Evolutionary conservation across 73 alveolate species (phyloP).

Genomic region (Tetrahymena thermophila): DNA sequence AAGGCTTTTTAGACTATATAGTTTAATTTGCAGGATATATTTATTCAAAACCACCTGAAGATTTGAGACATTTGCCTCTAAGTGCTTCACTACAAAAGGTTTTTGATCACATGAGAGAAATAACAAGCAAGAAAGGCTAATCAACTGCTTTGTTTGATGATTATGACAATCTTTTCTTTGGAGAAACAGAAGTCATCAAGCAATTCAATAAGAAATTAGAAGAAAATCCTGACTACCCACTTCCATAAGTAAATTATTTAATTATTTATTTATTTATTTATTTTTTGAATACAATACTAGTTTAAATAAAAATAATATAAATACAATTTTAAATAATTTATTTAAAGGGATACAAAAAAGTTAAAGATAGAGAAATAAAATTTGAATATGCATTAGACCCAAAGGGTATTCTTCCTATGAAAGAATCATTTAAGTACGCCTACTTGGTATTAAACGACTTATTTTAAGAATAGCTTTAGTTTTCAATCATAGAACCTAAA

Average conservation of each 20-base stretch:
- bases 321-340: too few species aligned
- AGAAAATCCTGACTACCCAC: conserved; percentile 49
- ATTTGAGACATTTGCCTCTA: conserved; percentile 19
- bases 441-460: neutral
- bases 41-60: conserved; percentile 11
- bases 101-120: conserved; percentile 33
- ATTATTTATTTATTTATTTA: neutral
- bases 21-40: conserved; percentile 15
- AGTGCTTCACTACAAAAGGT: conserved; percentile 15
- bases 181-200: conserved; percentile 54
- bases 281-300: neutral
- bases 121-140: conserved; percentile 37
- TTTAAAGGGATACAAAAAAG: neutral
- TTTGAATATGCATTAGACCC: neutral
- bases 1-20: conserved; percentile 9
- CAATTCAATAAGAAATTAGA: conserved; percentile 56
- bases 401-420: neutral
- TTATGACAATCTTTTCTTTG: conserved; percentile 54
- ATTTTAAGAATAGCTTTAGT: neutral
- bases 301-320: too few species aligned
- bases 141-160: conserved; percentile 49
- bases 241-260: conserved; percentile 55
- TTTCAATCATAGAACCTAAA: neutral
- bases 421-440: neutral
- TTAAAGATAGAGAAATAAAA: neutral